Conservation (phyloP, 2,329 filamentous ascomycete genomes). For the Alternaria sp. region DNA sequence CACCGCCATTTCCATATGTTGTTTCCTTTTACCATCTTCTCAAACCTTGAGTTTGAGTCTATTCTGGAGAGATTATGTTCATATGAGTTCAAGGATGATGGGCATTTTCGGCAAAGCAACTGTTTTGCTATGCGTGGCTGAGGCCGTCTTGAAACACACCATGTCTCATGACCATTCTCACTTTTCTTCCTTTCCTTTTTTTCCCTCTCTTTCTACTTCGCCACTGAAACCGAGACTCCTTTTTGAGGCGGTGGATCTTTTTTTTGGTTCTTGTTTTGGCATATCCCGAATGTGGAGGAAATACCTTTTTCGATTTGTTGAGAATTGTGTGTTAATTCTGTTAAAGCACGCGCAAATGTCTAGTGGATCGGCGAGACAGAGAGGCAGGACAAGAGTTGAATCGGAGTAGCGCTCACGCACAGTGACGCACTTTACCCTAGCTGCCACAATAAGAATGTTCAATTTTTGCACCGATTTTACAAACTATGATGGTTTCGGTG, state of each 20-base stretch:
- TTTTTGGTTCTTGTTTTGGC: background rate
- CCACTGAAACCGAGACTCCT: background rate
- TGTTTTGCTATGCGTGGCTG: slow-evolving; percentile 10
- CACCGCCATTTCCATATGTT: slow-evolving; percentile 6
- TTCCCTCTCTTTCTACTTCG: background rate
- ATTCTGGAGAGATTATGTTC: background rate
- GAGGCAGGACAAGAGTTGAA: background rate
- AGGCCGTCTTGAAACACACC: slow-evolving; percentile 16
- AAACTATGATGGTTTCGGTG: background rate
- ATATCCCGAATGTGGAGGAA: slow-evolving; percentile 1
- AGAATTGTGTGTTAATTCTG: background rate
- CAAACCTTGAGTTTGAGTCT: background rate
- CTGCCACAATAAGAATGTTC: background rate
- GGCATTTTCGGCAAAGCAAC: background rate
- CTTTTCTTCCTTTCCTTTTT: background rate
- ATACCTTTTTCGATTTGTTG: slow-evolving; percentile 4
- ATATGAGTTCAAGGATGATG: background rate
- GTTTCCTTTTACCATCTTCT: slow-evolving; percentile 1
- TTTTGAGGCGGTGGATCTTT: background rate
- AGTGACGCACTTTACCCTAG: slow-evolving; percentile 1
- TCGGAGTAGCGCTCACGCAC: background rate
- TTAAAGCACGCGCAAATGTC: background rate
- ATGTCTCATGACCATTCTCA: slow-evolving; percentile 20
- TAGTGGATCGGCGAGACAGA: background rate
- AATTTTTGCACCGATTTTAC: background rate